phyloP scores from a whole-genome alignment of 2,329 filamentous ascomycete species.

The Penicillium janthinellum region DNA sequence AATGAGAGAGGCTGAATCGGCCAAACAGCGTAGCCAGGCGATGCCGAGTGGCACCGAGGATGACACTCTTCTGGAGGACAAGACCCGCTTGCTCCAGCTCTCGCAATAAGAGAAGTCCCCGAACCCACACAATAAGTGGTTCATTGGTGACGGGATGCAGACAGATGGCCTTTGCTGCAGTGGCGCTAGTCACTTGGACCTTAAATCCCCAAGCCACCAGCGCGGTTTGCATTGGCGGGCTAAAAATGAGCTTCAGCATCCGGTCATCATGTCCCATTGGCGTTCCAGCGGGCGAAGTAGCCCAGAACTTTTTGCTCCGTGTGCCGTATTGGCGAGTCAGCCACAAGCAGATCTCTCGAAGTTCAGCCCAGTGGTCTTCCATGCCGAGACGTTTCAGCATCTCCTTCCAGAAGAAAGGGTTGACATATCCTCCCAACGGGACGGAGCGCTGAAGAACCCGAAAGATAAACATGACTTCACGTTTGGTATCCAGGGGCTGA shows the following conservation, averaged over 20 bases:
- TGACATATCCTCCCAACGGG: slow-evolving; percentile 46
- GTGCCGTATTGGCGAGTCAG: slow-evolving; percentile 48
- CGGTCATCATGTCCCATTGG: slow-evolving; percentile 18
- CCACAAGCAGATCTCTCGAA: slow-evolving; percentile 56
- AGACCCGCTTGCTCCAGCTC: slow-evolving; percentile 42
- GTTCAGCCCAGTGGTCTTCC: slow-evolving; percentile 53
- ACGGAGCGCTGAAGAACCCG: slow-evolving; percentile 53
- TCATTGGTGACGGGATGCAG: slow-evolving; percentile 21
- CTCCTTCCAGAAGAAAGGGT: slow-evolving; percentile 56
- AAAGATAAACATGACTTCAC: slow-evolving; percentile 48
- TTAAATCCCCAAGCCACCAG: slow-evolving; percentile 56
- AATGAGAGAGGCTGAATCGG: slow-evolving; percentile 31
- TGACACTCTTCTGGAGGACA: slow-evolving; percentile 29
- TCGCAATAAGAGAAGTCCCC: slow-evolving; percentile 44
- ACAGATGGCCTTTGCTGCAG: slow-evolving; percentile 21
- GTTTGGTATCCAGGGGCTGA: slow-evolving; percentile 34
- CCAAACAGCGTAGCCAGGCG: slow-evolving; percentile 44
- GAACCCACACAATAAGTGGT: slow-evolving; percentile 41
- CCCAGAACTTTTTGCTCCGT: slow-evolving; percentile 12
- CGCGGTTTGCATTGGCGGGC: slow-evolving; percentile 46
- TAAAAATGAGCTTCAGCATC: slow-evolving; percentile 47
- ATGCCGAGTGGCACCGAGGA: slow-evolving; percentile 38
- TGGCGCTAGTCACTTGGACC: slow-evolving; percentile 28
- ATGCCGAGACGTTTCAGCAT: slow-evolving; percentile 63
- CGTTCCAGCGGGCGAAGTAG: neutral